phyloP scores from a whole-genome alignment of 2,329 filamentous ascomycete genomes.

The Madurella fahalii region DNA sequence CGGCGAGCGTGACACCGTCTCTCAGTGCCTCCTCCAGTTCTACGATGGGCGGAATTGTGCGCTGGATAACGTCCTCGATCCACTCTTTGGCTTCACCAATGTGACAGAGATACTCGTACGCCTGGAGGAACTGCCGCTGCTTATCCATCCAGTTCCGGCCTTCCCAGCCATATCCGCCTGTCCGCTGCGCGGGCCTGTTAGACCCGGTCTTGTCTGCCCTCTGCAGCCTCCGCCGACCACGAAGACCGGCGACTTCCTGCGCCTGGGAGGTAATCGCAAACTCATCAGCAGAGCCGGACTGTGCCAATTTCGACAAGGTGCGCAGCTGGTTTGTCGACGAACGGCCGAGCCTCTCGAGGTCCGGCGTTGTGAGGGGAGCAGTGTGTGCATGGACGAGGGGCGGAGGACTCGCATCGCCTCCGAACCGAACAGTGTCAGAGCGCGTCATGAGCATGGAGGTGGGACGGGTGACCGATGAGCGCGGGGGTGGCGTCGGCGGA shows the following conservation, averaged over 20 bases:
- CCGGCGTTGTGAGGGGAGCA: constrained; percentile 57
- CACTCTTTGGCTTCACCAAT: constrained; percentile 99
- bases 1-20: constrained; percentile 89
- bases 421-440: constrained; percentile 48
- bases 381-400: constrained; percentile 37
- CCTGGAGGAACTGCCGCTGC: constrained; percentile 90
- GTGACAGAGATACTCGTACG: constrained; percentile 97
- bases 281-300: constrained; percentile 70
- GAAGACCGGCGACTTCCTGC: constrained; percentile 83
- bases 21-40: constrained; percentile 88
- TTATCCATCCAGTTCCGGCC: constrained; percentile 98
- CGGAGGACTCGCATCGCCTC: constrained; percentile 31
- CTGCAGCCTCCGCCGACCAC: constrained; percentile 79
- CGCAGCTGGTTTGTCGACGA: constrained; percentile 88
- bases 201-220: constrained; percentile 55
- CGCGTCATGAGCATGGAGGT: constrained; percentile 59
- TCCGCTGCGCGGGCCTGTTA: constrained; percentile 42
- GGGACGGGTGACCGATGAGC: constrained; percentile 45
- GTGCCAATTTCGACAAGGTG: constrained; percentile 77
- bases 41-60: constrained; percentile 84
- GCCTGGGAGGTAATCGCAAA: constrained; percentile 73
- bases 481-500: constrained; percentile 39
- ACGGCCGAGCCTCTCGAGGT: constrained; percentile 76
- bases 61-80: constrained; percentile 88
- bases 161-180: constrained; percentile 65